A percentile compares a stretch with the other conserved stretches of the same genome.
Conservation (phyloP, 192 early-diverging fungal species). For the Coemansia sp. region DNA sequence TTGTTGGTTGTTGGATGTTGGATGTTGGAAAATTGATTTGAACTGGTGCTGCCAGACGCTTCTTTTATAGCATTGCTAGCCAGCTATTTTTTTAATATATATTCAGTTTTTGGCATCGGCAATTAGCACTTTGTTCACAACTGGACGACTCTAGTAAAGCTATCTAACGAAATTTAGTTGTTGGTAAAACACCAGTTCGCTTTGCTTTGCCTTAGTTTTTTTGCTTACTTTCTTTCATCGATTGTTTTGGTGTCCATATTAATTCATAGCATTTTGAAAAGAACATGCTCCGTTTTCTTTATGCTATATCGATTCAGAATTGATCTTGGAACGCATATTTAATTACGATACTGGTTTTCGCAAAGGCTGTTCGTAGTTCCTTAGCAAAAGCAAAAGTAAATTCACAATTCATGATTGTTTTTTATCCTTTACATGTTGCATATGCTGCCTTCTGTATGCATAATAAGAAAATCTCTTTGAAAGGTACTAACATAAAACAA, state of each 20-base stretch:
- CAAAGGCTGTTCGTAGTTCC: no score
- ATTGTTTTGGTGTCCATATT: neutral
- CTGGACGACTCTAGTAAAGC: no score
- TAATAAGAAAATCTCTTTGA: constrained; percentile 51
- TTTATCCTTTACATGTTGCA: no score
- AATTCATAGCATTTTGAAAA: neutral
- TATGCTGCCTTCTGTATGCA: no score
- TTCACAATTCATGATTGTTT: no score
- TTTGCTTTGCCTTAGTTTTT: neutral
- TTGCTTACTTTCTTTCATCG: neutral
- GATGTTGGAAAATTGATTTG: neutral
- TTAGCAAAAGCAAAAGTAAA: no score
- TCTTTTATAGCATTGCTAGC: neutral
- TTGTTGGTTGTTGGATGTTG: neutral
- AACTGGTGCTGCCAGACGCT: neutral
- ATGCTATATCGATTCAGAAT: neutral
- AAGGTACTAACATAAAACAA: constrained; percentile 15
- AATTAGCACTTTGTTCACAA: no score
- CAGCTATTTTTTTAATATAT: neutral
- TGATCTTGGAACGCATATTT: no score
- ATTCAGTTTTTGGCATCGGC: no score
- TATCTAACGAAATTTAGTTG: no score
- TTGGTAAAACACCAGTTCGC: neutral
- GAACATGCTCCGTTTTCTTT: neutral
- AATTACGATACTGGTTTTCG: no score